Base-by-base conservation (phyloP, 257 asterid genomes). In the Solanum phureja region DNA sequence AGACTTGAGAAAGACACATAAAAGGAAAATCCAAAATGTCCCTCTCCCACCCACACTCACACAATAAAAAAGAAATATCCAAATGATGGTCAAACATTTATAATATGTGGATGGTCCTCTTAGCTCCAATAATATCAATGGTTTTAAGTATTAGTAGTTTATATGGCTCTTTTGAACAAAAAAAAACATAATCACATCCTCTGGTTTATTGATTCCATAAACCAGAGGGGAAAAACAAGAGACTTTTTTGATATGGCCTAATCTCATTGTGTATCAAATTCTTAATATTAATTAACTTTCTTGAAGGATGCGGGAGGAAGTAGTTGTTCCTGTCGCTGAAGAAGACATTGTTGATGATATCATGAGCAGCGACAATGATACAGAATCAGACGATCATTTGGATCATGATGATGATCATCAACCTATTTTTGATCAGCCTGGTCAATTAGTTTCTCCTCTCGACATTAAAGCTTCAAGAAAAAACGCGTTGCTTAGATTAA, bases 401-500 rank as follows among this genome's bases (percentile, higher is more conserved):
- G 87, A 77, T 81, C 46, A 87, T 6, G 75, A 82, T 3, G 74
- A 81, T 1, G 44, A 86, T 1, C 44, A 66, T 23, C 81, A 79
- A 14, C 87, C 69, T 40, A 58, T 37, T 11, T 86, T 52, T 29
- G 90, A 90, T n/a, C 74, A 71, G 33, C n/a, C 85, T 12, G 69
- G 44, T 11, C 69, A 46, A 81, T 49, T 49, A 49, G 85, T n/a
- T 18, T 29, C 7, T 29, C 42, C 85, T 81, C 69, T 27, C 23
- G 85, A 46, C 69, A 19, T 74, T 11, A 92, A 90, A 12, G 69
- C 71, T 23, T 69, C 90, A 7, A 83, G 86, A 21, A 90, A 85
- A 74, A 91, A 87, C 4, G 92, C 95, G 77, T 89, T 95, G 90
- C 34, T 85, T 3, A 95, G 93, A 40, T 92, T 96, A 52, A 92